These are phyloP conservation scores for Coemansia sp. DNA, from an alignment of 192 early-diverging fungal genomes.

Conservation along the genomic window DNA sequence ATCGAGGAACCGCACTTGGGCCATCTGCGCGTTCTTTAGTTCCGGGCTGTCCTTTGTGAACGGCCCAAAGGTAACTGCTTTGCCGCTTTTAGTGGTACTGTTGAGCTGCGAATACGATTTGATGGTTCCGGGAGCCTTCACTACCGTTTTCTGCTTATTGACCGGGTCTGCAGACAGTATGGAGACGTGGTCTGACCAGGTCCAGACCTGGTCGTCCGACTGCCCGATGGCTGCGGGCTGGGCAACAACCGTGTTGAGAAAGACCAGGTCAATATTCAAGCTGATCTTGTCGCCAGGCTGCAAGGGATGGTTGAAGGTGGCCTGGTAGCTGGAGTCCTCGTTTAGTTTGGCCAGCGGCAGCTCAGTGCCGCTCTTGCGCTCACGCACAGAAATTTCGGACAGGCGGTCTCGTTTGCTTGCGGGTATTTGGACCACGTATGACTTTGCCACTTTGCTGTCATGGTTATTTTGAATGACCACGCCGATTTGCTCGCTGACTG, in stretches of 20 bases:
- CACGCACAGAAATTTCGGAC: constrained; percentile 33
- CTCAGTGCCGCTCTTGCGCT: constrained; percentile 45
- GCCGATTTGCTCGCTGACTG: constrained; percentile 52
- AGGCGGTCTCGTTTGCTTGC: constrained; percentile 13
- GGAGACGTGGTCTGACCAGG: constrained; percentile 62
- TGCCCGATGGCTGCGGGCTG: constrained; percentile 60
- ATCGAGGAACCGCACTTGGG: constrained; percentile 65
- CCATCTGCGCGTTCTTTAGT: constrained; percentile 18
- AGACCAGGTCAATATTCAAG: constrained; percentile 57
- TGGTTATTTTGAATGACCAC: constrained; percentile 52
- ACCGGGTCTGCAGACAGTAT: constrained; percentile 66
- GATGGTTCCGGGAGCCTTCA: constrained; percentile 44
- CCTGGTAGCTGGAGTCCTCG: constrained; percentile 9
- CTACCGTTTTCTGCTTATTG: constrained; percentile 72
- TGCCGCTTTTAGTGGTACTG: constrained; percentile 45
- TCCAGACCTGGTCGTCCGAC: constrained; percentile 63
- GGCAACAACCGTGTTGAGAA: constrained; percentile 51
- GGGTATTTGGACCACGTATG: constrained; percentile 30
- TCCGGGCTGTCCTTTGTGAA: constrained; percentile 43
- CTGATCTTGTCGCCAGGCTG: constrained; percentile 59
- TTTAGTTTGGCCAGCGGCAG: constrained; percentile 6
- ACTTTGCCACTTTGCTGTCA: constrained; percentile 15
- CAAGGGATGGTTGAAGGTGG: constrained; percentile 33
- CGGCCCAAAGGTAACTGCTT: constrained; percentile 71
- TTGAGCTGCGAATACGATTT: constrained; percentile 15